Base-by-base conservation (phyloP, 2,329 filamentous ascomycete genomes). In the Sporothrix brunneoviolacea region DNA sequence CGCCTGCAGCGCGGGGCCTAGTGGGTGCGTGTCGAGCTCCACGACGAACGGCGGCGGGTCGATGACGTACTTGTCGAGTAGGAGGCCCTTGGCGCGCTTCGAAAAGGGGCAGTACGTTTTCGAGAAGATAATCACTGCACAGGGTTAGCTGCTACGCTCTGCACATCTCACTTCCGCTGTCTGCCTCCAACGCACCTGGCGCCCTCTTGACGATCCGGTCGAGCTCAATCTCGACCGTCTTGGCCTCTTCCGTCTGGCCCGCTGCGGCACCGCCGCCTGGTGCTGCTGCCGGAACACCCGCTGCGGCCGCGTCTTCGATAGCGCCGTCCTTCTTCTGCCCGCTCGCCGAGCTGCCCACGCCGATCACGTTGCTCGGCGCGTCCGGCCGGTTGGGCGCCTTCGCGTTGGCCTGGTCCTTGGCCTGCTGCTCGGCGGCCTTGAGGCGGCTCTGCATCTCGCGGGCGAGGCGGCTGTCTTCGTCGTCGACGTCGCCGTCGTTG, bases 61-160 rank as follows among this genome's bases (percentile, higher is more conserved):
- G 63, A 98, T 94, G 49, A 73, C 74, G 72, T 97, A 97, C 60
- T 86, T 84, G 19, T 91, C 81, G 37, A 95, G 80, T 36, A 98
- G 79, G 50, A 97, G 79, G 38, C 76, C 74, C 70, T 98, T 98
- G 40, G 93, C 93, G 59, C 82, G 83, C 64, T 83, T 85, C 46
- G 90, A 96, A 70, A 80, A 84, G 1, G 86, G 89, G 67, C 93
- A 98, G 70, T 91, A 95, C 1, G 86, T 81, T 69, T 98, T 97
- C 57, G 90, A 95, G 72, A 97, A 97, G 60, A 98, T 88, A 65
- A 96, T 87, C 54, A 97, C 89, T 93, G 48, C 19, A 21, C 28
- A n/a, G 24, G 41, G 8, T 43, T 35, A 6, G 22, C 19, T 45
- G 15, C n/a, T 18, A 9, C 15, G 6, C 24, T 42, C 24, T 42